Base-by-base conservation (phyloP, 805 yeast species). In the Komagataella pastoris region DNA sequence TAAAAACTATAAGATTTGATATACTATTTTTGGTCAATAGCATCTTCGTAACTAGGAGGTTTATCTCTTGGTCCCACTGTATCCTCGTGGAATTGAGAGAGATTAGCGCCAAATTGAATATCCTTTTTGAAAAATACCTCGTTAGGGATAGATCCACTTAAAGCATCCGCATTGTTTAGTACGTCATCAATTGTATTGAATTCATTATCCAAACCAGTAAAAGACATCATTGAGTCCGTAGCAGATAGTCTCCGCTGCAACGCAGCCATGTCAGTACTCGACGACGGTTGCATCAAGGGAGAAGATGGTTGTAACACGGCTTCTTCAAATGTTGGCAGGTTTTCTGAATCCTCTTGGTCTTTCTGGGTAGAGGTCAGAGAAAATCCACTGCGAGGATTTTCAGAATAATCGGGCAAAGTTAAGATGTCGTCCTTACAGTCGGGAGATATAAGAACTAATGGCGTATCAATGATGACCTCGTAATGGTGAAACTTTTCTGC, bases 391-490 rank as follows among this genome's bases (percentile, higher is more conserved):
- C 47, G 17, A 7, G 30, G 30, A 24, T 21, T 46, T 17, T 24
- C 24, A 17, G 66, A 68, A 54, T 68, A 51, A 68, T 78, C 51
- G 63, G 76, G 65, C 66, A 69, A 60, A 61, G 75, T 54, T 54
- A 65, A 43, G 59, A 67, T 45, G 50, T 65, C 63, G 46, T 56
- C 59, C 8, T 56, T 60, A 53, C 61, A 65, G 56, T 65, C 65
- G 43, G 71, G 70, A 10, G 80, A 75, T n/a, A 77, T 66, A 17
- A 79, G 61, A 30, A 76, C 72, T 44, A 85, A 71, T 0, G 93
- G 93, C 0, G 91, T 84, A 60, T 85, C 93, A 45, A 85, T 84
- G 47, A 85, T 78, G 18, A 85, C 90, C 58, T 85, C 95, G 59
- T 81, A 85, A 62, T 85, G 90, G 58, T 83, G 88, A 67, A 79